Evolutionary conservation across 768 basidiomycete genomes (phyloP).

Genomic region (Xerocomus brunneocitrinus): DNA sequence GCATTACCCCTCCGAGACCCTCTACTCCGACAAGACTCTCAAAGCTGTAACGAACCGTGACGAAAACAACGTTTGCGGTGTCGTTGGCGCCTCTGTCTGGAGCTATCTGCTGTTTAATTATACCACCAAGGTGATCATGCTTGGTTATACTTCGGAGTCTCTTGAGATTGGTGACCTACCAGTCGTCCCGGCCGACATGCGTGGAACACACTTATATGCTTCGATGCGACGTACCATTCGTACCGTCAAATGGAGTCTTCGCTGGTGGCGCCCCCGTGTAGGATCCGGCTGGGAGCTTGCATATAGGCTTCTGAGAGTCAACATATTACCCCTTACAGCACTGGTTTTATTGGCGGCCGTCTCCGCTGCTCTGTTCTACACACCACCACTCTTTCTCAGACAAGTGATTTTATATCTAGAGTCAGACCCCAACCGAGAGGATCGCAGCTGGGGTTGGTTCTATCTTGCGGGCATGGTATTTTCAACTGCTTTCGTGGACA

Average conservation of each 20-base stretch:
- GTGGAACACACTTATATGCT: slow-evolving; percentile 58
- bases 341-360: slow-evolving; percentile 50
- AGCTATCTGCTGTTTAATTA: slow-evolving; percentile 72
- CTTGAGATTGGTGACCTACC: slow-evolving; percentile 89
- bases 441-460: slow-evolving; percentile 72
- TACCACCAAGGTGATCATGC: slow-evolving; percentile 82
- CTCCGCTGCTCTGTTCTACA: slow-evolving; percentile 62
- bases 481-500: slow-evolving; percentile 38
- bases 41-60: slow-evolving; percentile 54
- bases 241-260: slow-evolving; percentile 45
- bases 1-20: slow-evolving; percentile 64
- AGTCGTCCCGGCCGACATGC: slow-evolving; percentile 70
- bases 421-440: slow-evolving; percentile 48
- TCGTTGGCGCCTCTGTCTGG: slow-evolving; percentile 43
- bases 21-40: slow-evolving; percentile 72
- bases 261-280: slow-evolving; percentile 53
- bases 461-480: slow-evolving; percentile 51
- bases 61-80: slow-evolving; percentile 71
- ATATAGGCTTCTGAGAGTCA: slow-evolving; percentile 59
- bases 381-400: slow-evolving; percentile 57
- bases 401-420: slow-evolving; percentile 63
- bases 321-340: slow-evolving; percentile 36
- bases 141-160: slow-evolving; percentile 67
- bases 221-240: slow-evolving; percentile 58
- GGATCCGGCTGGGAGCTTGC: slow-evolving; percentile 64